A percentile compares a stretch with the other conserved stretches of the same genome.
Conservation (phyloP, 2,329 filamentous ascomycete genomes). For the Aspergillus melleus region DNA sequence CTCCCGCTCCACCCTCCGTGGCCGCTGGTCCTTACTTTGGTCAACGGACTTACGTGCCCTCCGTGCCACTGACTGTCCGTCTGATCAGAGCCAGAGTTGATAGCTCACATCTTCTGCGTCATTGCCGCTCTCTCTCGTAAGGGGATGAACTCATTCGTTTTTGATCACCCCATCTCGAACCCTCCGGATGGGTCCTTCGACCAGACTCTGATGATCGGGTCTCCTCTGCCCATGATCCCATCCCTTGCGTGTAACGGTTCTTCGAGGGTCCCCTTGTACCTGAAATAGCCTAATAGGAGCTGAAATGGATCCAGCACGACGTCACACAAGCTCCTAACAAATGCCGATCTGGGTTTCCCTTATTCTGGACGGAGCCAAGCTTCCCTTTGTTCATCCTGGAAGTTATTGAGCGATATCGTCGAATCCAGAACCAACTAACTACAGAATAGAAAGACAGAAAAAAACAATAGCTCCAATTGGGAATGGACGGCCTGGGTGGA, state of each 20-base stretch:
- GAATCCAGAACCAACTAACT: too few species aligned
- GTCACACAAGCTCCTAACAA: constrained; percentile 4
- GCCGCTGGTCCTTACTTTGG: not conserved
- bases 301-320: not conserved
- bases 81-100: not conserved
- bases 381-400: not conserved
- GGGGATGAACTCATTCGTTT: not conserved
- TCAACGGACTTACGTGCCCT: not conserved
- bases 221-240: not conserved
- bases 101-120: not conserved
- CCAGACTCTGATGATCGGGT: not conserved
- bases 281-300: not conserved
- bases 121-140: not conserved
- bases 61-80: not conserved
- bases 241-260: constrained; percentile 8
- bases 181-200: not conserved
- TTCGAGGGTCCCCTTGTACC: not conserved
- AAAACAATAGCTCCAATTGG: not conserved
- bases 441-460: too few species aligned
- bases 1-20: not conserved
- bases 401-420: too few species aligned
- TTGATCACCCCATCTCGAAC: not conserved
- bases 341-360: not conserved
- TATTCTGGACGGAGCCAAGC: not conserved
- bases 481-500: not conserved